Percentiles rank a stretch among this genome's conserved stretches.
Evolutionary conservation across 352 stramenopile species (phyloP).

Genomic region (Phytophthora sp.): DNA sequence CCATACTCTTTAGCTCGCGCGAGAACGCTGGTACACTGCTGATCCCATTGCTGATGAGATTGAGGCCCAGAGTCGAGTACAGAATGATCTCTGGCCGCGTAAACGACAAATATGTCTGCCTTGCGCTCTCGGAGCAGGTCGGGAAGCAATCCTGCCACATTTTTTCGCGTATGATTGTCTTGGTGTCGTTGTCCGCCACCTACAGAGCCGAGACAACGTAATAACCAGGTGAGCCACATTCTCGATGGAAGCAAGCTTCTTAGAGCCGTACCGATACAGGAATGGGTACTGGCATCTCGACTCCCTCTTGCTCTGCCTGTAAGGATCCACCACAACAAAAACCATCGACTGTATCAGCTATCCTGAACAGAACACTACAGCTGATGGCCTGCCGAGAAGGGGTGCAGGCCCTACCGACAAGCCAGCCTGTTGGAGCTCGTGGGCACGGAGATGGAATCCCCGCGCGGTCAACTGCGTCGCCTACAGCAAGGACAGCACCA

Average conservation of each 20-base stretch:
- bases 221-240: not conserved
- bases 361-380: not conserved
- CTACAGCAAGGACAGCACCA: constrained; percentile 40
- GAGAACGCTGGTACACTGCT: constrained; percentile 84
- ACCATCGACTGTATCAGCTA: constrained; percentile 6
- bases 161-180: constrained; percentile 65
- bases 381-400: constrained; percentile 21
- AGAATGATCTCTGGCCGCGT: constrained; percentile 77
- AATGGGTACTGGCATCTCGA: constrained; percentile 16
- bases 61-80: constrained; percentile 82
- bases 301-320: constrained; percentile 21
- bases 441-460: constrained; percentile 33
- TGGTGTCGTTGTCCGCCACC: constrained; percentile 44
- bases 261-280: constrained; percentile 23
- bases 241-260: not conserved
- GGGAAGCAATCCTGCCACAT: constrained; percentile 86
- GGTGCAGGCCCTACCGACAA: constrained; percentile 37
- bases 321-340: constrained; percentile 3
- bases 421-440: constrained; percentile 34
- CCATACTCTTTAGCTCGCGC: constrained; percentile 79
- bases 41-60: constrained; percentile 87
- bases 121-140: constrained; percentile 72
- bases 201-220: constrained; percentile 12
- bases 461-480: constrained; percentile 41
- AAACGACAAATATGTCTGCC: constrained; percentile 79